Base-by-base conservation (phyloP, 371 early-diverging fungal species). In the Rhizopus stolonifer region DNA sequence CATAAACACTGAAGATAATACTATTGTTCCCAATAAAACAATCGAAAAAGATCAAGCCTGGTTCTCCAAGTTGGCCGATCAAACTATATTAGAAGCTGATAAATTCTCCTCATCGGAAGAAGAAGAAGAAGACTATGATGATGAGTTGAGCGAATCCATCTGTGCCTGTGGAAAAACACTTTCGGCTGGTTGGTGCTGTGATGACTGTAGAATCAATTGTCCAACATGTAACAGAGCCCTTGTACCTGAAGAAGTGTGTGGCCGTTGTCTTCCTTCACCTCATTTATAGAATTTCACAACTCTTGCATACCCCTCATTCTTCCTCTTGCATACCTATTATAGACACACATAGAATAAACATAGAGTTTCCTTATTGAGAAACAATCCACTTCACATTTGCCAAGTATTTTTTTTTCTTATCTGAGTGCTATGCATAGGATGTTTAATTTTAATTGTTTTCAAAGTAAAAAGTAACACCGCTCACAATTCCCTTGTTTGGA, bases 201-300 rank as follows among this genome's bases (percentile, higher is more conserved):
- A 19, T 21, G 25, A 47, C 19, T 59, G 59, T 25, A 47, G 59
- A 44, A 34, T 22, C 1, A 53, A 29, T 34, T 59, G 59, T 15
- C 19, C 49, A 43, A 38, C 43, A n/a, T 59, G 59, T 36, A 39
- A 53, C 19, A 53, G 59, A 18, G 59, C 59, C 17, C 44, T 59
- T 13, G 42, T 36, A 4, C 39, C 29, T 2, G 38, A 38, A 19
- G 58, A 57, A 38, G 29, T 5, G 36, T 57, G 58, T 36, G 38
- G 46, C 44, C 50, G 58, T 3, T 57, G 58, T 14, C 4, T 15
- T 32, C 15, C 10, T 14, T 23, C 2, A 11, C 23, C 38, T 38
- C 24, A 4, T 23, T 24, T 9, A 22, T 13, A 21, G 14, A 36
- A 9, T 45, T 23, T 32, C 13, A 23, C 21, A 17, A 13, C 22